phyloP scores from a whole-genome alignment of 768 basidiomycete species.

The Lactarius sp. region DNA sequence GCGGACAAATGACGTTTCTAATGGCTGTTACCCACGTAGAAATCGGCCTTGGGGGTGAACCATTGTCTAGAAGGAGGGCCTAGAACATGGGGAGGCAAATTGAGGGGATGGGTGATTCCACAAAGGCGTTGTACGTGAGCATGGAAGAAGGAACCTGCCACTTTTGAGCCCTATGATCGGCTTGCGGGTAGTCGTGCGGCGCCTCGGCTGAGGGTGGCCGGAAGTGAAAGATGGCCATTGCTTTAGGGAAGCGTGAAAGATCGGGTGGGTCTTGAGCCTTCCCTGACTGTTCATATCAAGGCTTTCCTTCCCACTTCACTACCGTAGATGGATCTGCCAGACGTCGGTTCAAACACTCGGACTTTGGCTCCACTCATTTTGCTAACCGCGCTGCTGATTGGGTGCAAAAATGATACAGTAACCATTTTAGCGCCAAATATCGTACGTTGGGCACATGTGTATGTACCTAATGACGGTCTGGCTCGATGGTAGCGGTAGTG shows the following conservation, averaged over 20 bases:
- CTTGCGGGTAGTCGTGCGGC: not conserved
- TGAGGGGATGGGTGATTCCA: not conserved
- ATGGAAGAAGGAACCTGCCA: constrained; percentile 13
- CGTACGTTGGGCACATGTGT: not conserved
- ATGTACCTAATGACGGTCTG: not conserved
- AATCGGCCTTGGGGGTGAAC: not conserved
- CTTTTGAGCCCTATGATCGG: constrained; percentile 15
- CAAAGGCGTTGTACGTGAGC: not conserved
- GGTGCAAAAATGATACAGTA: not conserved
- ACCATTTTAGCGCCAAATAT: not conserved
- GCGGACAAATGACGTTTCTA: constrained; percentile 6
- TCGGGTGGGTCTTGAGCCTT: constrained; percentile 1
- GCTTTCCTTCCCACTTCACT: not conserved
- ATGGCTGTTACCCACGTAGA: constrained; percentile 3
- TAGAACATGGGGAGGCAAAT: constrained; percentile 10
- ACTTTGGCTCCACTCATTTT: not conserved
- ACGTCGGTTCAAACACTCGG: not conserved
- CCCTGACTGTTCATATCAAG: not conserved
- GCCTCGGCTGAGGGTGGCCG: not conserved
- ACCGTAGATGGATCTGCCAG: not conserved
- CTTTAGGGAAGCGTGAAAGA: not conserved
- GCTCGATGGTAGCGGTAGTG: not conserved
- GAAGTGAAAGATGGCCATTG: not conserved
- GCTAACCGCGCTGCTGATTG: not conserved
- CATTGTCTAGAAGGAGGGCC: not conserved